phyloP scores from a whole-genome alignment of 1,284 basidiomycete genomes.

The Pseudozyma thailandica region DNA sequence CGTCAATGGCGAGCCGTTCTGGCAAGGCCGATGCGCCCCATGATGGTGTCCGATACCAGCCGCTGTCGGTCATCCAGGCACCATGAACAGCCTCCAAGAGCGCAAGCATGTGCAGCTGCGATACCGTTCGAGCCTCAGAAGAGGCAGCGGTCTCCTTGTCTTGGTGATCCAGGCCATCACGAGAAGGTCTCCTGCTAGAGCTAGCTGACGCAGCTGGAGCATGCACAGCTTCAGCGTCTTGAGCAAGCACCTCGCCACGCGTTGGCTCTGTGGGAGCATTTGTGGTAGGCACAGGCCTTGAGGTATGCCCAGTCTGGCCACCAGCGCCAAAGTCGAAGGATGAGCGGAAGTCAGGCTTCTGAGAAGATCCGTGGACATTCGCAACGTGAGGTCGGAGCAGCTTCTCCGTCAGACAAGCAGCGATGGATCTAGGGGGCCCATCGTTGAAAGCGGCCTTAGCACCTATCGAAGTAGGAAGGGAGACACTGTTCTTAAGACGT shows the following conservation, averaged over 20 bases:
- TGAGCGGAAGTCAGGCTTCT: conserved; percentile 18
- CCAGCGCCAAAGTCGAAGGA: conserved; percentile 28
- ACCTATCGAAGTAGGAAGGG: conserved; percentile 26
- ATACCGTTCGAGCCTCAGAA: conserved; percentile 20
- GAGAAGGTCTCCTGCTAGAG: conserved; percentile 22
- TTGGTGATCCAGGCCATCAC: neutral
- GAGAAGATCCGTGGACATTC: neutral
- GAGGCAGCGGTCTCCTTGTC: neutral
- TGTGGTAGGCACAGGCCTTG: neutral
- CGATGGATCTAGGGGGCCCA: conserved; percentile 17
- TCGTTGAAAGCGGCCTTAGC: conserved; percentile 17
- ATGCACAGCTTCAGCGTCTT: conserved; percentile 12
- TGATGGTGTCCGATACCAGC: conserved; percentile 25
- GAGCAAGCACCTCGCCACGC: neutral
- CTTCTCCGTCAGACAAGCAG: conserved; percentile 21
- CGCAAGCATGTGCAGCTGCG: conserved; percentile 35
- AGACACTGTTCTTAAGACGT: conserved; percentile 16
- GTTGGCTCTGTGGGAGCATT: neutral
- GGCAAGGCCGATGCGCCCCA: conserved; percentile 27
- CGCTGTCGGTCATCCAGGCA: conserved; percentile 44
- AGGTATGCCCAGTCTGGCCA: neutral
- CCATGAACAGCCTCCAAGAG: conserved; percentile 37
- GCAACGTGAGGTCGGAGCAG: conserved; percentile 30
- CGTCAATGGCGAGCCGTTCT: conserved; percentile 27
- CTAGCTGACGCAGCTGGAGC: conserved; percentile 1